Evolutionary conservation across 345 rosid genomes (phyloP).

Genomic region (Tarenaya hassleriana): DNA sequence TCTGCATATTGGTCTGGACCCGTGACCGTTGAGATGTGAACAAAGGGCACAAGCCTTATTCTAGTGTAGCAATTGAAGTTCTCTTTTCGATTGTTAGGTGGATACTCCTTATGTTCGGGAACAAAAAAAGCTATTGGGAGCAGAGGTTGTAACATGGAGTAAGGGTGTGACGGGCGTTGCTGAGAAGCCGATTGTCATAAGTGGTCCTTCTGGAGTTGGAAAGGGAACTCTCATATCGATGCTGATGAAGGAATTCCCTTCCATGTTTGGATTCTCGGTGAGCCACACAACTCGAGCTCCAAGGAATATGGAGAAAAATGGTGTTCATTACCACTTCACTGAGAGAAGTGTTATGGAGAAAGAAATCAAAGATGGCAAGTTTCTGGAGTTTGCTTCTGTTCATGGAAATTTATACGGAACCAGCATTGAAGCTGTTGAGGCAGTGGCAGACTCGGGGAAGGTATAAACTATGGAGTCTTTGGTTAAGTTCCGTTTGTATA

Average conservation of each 20-base stretch:
- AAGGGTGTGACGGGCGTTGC: constrained; percentile 61
- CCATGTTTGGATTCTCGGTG: constrained; percentile 77
- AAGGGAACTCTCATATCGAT: constrained; percentile 72
- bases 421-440: constrained; percentile 88
- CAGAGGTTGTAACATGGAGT: constrained; percentile 87
- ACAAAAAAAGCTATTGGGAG: constrained; percentile 36
- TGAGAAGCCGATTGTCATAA: constrained; percentile 70
- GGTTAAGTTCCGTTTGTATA: too few species aligned
- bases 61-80: too few species aligned
- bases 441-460: constrained; percentile 84
- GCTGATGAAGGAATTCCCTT: constrained; percentile 79
- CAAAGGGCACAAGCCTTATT: too few species aligned
- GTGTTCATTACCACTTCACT: constrained; percentile 76
- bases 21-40: too few species aligned
- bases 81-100: constrained; percentile 39
- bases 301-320: constrained; percentile 57
- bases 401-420: constrained; percentile 92
- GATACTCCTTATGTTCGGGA: constrained; percentile 60
- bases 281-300: constrained; percentile 90
- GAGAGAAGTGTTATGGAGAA: constrained; percentile 69
- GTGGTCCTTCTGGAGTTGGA: constrained; percentile 93
- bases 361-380: constrained; percentile 71
- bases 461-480: constrained; percentile 34
- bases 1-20: neutral
- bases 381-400: constrained; percentile 87